Evolutionary conservation across 148 eudicot species (phyloP).

Genomic region (Vaccinium myrtillus): DNA sequence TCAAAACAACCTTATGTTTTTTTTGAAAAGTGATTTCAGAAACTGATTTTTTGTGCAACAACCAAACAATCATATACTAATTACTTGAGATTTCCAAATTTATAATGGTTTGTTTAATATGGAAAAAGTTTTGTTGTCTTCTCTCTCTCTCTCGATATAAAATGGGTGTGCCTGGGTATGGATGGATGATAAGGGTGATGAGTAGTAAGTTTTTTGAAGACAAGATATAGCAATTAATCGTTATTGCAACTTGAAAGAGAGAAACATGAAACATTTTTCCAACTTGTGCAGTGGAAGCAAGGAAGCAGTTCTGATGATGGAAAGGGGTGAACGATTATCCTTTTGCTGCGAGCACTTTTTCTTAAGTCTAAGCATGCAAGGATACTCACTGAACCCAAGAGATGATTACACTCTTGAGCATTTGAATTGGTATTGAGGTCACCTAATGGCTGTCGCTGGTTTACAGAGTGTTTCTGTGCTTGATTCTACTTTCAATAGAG

Average conservation of each 20-base stretch:
- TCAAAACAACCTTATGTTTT: background rate
- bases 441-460: slow-evolving; percentile 78
- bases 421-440: slow-evolving; percentile 18
- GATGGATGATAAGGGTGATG: background rate
- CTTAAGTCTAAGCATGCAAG: slow-evolving; percentile 15
- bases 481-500: slow-evolving; percentile 47
- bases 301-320: slow-evolving; percentile 8
- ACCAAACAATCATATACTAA: background rate
- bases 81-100: background rate
- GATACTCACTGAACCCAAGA: slow-evolving; percentile 19
- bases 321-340: slow-evolving; percentile 33
- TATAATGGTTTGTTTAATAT: background rate
- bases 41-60: background rate
- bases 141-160: too few species aligned
- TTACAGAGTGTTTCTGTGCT: slow-evolving; percentile 54
- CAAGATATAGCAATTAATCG: background rate
- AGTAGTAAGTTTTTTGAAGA: background rate
- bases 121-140: background rate
- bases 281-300: slow-evolving; percentile 22
- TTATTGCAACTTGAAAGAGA: background rate
- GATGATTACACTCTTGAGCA: slow-evolving; percentile 27
- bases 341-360: slow-evolving; percentile 27
- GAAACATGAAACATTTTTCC: background rate
- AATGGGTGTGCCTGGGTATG: background rate
- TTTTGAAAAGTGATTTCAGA: background rate